Evolutionary conservation across 176 grass and related monocot genomes (phyloP), one percentile per base, ranked within the genome.

Genomic region (Coix lacrymajobi): DNA sequence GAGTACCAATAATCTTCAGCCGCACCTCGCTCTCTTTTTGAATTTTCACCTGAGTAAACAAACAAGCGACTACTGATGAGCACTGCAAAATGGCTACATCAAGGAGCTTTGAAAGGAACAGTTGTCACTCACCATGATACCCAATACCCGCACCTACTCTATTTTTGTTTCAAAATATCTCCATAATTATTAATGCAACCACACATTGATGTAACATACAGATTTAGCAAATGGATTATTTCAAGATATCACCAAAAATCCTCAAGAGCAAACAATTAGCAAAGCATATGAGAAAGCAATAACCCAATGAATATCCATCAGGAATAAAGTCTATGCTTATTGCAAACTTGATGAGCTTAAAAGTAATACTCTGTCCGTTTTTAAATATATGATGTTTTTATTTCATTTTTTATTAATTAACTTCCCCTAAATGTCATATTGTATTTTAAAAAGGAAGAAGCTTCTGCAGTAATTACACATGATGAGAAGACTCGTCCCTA

Each of bases 21-120:
- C 96, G 91, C 36, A 99, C 96, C 57, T 99, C 96, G 51, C 96
- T 94, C 26, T 96, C 96, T 69, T 96, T 99, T 64, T 99, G 96
- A 85, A 96, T 99, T 92, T 96, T 99, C 57, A 99, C 93, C 96
- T 99, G 87, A 36, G 76, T 6, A 62, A 22, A 81, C 52, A 84
- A 66, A 76, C 19, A 66, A 49, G 37, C 12, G 64, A 65, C 12
- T 66, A 22, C 28, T 0, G 38, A 24, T 45, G 48, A 85, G 62
- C 40, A 70, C 11, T 61, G 36, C 38, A 33, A 51, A 22, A 74
- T 37, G 30, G 46, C 19, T 10, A 75, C 16, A 66, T 46, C 25
- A 71, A 40, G 45, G 62, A 29, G 4, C 12, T 48, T 69, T 60
- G 62, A 85, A 69, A 19, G 73, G 44, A 76, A 51, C 7, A 51